Evolutionary conservation across 2,329 filamentous ascomycete genomes (phyloP), one percentile per base, ranked within the genome.

Genomic region (Fusarium keratoplasticum): DNA sequence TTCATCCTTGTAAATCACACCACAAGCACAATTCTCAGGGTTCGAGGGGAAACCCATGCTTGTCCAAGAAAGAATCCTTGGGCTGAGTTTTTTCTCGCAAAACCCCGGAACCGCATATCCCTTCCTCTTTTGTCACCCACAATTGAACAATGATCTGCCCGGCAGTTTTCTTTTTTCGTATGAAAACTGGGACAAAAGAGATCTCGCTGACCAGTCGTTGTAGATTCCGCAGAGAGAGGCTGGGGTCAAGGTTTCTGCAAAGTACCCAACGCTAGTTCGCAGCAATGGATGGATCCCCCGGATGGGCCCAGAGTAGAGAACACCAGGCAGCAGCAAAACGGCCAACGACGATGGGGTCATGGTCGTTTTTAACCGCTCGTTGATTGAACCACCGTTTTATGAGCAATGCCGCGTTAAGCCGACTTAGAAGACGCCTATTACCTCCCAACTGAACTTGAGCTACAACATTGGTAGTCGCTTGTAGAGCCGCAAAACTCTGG

Each of bases 251-350:
- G 13, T 35, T 35, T 35, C 33, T 14, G 13, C 33, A 35, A 35
- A 35, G 33, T 16, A 35, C 33, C 33, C 33, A 35, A 35, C 33
- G 33, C 14, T 6, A 14, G 33, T 35, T 35, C 33, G 33, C 33
- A 35, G 33, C 33, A 35, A 35, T 35, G 33, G 33, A 35, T 35
- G 33, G 33, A 35, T 35, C 33, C 33, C 13, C 33, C 25, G 16
- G 35, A 36, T 14, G 57, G 18, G 40, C 31, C 54, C 54, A 58
- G 59, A 60, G 36, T 10, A 42, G 54, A 36, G 13, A 52, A 52
- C 47, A 29, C 33, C n/a, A 76, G 72, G 74, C 72, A 76, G 65
- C 74, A 76, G 69, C 60, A 60, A 65, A 75, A 66, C 42, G 16
- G 27, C 35, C 57, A 59, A 18, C 33, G 47, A 60, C 61, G 25